Percentiles rank a stretch among this genome's conserved stretches.
These are phyloP conservation scores for Fomes fomentarius DNA, from an alignment of 1,284 basidiomycete species.

Conservation along the genomic window DNA sequence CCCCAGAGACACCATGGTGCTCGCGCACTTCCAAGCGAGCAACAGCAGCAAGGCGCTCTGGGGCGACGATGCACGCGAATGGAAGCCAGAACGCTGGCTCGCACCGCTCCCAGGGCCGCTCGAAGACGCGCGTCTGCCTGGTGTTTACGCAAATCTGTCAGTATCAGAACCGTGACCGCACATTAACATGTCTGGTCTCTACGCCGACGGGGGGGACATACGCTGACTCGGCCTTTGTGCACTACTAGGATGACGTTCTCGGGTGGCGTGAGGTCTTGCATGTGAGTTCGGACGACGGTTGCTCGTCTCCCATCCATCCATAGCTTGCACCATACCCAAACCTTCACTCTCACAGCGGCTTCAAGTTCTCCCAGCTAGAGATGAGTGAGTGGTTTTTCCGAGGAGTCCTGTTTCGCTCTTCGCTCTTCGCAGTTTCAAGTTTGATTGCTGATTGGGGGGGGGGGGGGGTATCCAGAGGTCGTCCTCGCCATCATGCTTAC, in stretches of 20 bases:
- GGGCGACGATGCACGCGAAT: constrained; percentile 25
- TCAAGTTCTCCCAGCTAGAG: constrained; percentile 38
- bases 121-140: constrained; percentile 18
- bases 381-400: constrained; percentile 32
- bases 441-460: too few species aligned
- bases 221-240: neutral
- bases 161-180: too few species aligned
- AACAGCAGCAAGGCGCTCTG: constrained; percentile 23
- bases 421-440: too few species aligned
- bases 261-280: constrained; percentile 37
- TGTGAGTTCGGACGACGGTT: too few species aligned
- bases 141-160: constrained; percentile 25
- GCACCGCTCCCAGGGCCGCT: constrained; percentile 6
- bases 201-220: neutral
- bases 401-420: neutral
- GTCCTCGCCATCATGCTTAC: constrained; percentile 10
- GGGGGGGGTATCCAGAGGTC: constrained; percentile 17
- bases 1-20: constrained; percentile 12
- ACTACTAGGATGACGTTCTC: constrained; percentile 25
- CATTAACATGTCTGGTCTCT: too few species aligned
- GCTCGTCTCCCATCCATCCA: too few species aligned
- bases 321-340: too few species aligned
- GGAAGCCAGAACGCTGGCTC: constrained; percentile 27
- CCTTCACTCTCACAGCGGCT: constrained; percentile 28
- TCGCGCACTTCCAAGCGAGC: constrained; percentile 13